These are phyloP conservation scores for Sutorius eximius DNA, from an alignment of 1,284 basidiomycete species.

Conservation along the genomic window DNA sequence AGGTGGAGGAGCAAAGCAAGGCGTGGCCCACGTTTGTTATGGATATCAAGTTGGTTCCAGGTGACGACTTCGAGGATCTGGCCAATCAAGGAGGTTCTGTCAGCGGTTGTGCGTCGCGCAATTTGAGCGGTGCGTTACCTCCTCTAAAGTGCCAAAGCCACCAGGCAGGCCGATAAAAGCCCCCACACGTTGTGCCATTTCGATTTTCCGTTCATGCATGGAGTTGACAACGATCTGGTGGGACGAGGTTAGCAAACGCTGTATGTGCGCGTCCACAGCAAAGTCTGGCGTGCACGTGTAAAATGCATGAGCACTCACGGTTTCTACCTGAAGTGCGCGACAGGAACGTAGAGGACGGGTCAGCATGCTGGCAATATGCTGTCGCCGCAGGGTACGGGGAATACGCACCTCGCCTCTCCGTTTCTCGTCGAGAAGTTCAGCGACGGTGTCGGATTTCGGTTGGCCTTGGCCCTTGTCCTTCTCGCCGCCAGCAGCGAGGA, in stretches of 20 bases:
- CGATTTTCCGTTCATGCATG: slow-evolving; percentile 91
- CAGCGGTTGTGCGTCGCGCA: neutral
- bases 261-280: neutral
- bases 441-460: slow-evolving; percentile 20
- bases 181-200: slow-evolving; percentile 78
- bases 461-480: slow-evolving; percentile 45
- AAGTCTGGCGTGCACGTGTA: slow-evolving; percentile 11
- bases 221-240: slow-evolving; percentile 70
- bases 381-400: neutral
- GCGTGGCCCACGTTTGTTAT: slow-evolving; percentile 68
- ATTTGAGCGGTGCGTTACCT: slow-evolving; percentile 47
- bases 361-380: slow-evolving; percentile 6
- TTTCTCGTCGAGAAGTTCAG: slow-evolving; percentile 41
- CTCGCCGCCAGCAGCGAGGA: slow-evolving; percentile 65
- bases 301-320: slow-evolving; percentile 37
- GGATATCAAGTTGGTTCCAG: slow-evolving; percentile 90
- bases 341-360: slow-evolving; percentile 2
- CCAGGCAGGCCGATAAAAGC: slow-evolving; percentile 89
- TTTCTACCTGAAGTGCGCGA: slow-evolving; percentile 45
- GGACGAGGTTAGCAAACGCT: slow-evolving; percentile 3
- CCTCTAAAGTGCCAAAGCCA: slow-evolving; percentile 91
- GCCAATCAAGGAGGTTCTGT: slow-evolving; percentile 5
- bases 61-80: slow-evolving; percentile 87
- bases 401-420: slow-evolving; percentile 45
- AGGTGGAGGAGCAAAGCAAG: slow-evolving; percentile 5